Evolutionary conservation across 768 basidiomycete species (phyloP).

Genomic region (Suillus subalutaceus): DNA sequence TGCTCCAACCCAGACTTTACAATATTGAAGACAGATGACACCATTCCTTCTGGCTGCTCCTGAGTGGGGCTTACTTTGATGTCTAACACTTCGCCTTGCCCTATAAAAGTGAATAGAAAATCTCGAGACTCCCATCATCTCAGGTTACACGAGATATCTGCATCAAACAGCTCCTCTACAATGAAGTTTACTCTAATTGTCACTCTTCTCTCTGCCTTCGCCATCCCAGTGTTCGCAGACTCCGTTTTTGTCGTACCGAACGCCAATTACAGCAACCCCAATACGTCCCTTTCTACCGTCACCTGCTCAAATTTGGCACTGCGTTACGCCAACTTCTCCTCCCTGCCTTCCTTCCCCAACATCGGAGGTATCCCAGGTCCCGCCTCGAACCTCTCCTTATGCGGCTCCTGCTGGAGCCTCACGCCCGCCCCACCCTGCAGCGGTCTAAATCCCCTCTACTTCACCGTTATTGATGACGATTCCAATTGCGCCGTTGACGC

Average conservation of each 20-base stretch:
- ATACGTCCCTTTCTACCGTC: conserved; percentile 12
- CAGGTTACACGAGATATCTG: not conserved
- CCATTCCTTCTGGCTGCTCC: not conserved
- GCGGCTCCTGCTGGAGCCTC: conserved; percentile 14
- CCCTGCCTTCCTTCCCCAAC: conserved; percentile 14
- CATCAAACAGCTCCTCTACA: not conserved
- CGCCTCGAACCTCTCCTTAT: conserved; percentile 1
- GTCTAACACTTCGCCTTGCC: not conserved
- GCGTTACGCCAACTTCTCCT: conserved; percentile 17
- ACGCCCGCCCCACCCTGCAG: not conserved
- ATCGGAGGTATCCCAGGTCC: conserved; percentile 11
- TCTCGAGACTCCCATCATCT: not conserved
- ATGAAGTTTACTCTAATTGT: conserved; percentile 11
- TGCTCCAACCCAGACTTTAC: not conserved
- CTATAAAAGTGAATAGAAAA: not conserved
- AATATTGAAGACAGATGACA: not conserved
- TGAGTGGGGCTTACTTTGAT: not conserved
- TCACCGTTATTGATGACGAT: conserved; percentile 23
- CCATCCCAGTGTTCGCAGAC: not conserved
- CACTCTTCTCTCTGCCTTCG: conserved; percentile 13
- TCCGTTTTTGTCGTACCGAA: conserved; percentile 6
- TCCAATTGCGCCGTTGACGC: conserved; percentile 13
- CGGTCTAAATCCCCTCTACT: not conserved
- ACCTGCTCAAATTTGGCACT: conserved; percentile 21
- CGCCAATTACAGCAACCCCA: conserved; percentile 8